A percentile compares a stretch with the other conserved stretches of the same genome.
Evolutionary conservation across 345 rosid genomes (phyloP).

Genomic region (Cardamine chenopodiifolia): DNA sequence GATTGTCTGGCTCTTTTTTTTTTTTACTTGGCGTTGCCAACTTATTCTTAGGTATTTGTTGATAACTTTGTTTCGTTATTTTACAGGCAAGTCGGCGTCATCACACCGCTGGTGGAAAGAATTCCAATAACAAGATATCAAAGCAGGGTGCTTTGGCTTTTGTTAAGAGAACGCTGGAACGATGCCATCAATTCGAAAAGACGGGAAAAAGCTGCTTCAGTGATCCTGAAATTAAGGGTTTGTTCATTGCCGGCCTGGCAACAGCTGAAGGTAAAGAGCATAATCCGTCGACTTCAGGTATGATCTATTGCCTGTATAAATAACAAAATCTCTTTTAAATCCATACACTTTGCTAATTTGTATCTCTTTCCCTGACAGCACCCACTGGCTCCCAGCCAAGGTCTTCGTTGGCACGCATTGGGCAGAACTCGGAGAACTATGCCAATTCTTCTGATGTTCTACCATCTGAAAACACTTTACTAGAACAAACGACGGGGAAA

Average conservation of each 20-base stretch:
- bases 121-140: constrained; percentile 72
- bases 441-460: constrained; percentile 52
- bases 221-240: constrained; percentile 68
- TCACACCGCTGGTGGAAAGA: constrained; percentile 63
- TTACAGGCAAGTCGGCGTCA: constrained; percentile 70
- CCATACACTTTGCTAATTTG: constrained; percentile 13
- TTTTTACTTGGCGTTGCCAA: constrained; percentile 2
- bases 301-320: neutral
- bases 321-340: neutral
- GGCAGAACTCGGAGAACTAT: constrained; percentile 57
- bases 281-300: constrained; percentile 40
- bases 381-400: constrained; percentile 62
- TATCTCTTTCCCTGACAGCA: constrained; percentile 51
- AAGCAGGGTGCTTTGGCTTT: constrained; percentile 81
- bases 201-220: constrained; percentile 85
- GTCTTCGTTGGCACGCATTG: constrained; percentile 49
- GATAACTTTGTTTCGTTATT: constrained; percentile 25
- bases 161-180: constrained; percentile 69
- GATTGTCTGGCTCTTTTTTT: neutral
- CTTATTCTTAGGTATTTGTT: neutral
- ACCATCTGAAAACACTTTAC: constrained; percentile 49
- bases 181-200: constrained; percentile 68
- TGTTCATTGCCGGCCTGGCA: constrained; percentile 58
- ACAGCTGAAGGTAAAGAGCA: constrained; percentile 54
- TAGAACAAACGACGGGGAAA: constrained; percentile 52